Conservation (phyloP, 2,329 filamentous ascomycete species). For the Endocalyx cinctus region DNA sequence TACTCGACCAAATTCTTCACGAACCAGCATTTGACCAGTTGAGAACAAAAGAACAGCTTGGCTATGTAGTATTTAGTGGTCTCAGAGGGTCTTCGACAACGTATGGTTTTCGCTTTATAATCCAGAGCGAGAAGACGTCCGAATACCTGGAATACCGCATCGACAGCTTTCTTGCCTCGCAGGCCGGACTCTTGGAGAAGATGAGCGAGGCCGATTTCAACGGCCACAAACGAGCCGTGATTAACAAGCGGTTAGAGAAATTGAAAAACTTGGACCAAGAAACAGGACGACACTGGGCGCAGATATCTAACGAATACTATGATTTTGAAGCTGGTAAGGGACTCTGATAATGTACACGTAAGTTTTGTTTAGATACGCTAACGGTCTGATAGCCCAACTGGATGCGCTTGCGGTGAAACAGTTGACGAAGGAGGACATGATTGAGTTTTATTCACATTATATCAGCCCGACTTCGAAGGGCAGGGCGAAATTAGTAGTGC, state of each 20-base stretch:
- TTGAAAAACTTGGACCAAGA: constrained; percentile 89
- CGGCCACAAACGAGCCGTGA: constrained; percentile 81
- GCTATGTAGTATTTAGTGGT: constrained; percentile 91
- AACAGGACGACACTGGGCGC: constrained; percentile 74
- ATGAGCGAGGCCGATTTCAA: constrained; percentile 87
- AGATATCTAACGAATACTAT: constrained; percentile 81
- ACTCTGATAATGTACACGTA: too few relatives aligned
- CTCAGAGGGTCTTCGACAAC: constrained; percentile 68
- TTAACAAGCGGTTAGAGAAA: constrained; percentile 84
- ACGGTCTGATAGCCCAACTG: constrained; percentile 56
- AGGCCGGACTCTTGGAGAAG: constrained; percentile 59
- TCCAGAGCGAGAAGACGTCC: constrained; percentile 85
- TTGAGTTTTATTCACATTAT: constrained; percentile 71
- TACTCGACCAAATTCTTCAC: constrained; percentile 85
- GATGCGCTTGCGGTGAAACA: constrained; percentile 72
- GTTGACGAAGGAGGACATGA: constrained; percentile 74
- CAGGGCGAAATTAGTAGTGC: constrained; percentile 79
- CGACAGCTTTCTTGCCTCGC: constrained; percentile 72
- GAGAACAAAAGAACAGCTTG: constrained; percentile 93
- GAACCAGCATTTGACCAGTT: constrained; percentile 94
- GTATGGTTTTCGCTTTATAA: constrained; percentile 80
- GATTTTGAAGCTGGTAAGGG: constrained; percentile 84
- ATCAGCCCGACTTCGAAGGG: constrained; percentile 69
- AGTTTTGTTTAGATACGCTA: too few relatives aligned
- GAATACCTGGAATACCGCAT: constrained; percentile 84